phyloP scores from a whole-genome alignment of 1,284 basidiomycete species.

The Puccinia triticina region DNA sequence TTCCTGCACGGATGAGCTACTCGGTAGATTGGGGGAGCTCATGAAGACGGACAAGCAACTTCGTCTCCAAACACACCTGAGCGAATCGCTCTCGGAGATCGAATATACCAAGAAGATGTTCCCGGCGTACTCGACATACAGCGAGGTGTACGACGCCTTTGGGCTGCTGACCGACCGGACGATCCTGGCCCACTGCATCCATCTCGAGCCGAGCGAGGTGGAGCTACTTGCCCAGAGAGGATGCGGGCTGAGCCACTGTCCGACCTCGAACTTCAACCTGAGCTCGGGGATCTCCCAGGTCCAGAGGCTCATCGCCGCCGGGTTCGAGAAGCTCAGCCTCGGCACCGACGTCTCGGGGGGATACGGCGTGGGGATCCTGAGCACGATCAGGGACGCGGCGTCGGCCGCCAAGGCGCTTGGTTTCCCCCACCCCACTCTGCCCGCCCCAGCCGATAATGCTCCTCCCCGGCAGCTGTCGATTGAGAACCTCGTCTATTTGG shows the following conservation, averaged over 20 bases:
- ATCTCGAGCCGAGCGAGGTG: conserved; percentile 74
- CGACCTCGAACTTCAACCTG: conserved; percentile 82
- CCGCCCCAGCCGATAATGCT: conserved; percentile 50
- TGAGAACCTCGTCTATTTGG: conserved; percentile 80
- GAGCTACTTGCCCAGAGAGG: conserved; percentile 69
- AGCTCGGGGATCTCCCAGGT: conserved; percentile 80
- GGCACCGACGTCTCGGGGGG: conserved; percentile 93
- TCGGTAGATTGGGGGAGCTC: conserved; percentile 69
- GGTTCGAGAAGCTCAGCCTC: conserved; percentile 81
- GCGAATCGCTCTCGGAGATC: conserved; percentile 81
- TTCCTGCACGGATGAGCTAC: conserved; percentile 77
- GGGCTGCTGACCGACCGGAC: conserved; percentile 78
- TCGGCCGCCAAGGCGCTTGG: conserved; percentile 75
- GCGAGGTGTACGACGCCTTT: conserved; percentile 75
- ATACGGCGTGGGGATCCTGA: conserved; percentile 78
- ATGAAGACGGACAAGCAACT: conserved; percentile 62
- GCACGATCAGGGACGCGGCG: conserved; percentile 78
- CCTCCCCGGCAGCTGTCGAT: conserved; percentile 68
- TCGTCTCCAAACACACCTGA: conserved; percentile 88
- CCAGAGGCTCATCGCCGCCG: conserved; percentile 75
- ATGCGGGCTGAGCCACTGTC: conserved; percentile 88
- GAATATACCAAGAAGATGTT: conserved; percentile 71
- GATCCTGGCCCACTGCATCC: conserved; percentile 85
- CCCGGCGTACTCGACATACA: conserved; percentile 60
- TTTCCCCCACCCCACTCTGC: conserved; percentile 59